A percentile compares a stretch with the other conserved stretches of the same genome.
phyloP scores from a whole-genome alignment of 1,139 yeast genomes.

The Geotrichum candidum region DNA sequence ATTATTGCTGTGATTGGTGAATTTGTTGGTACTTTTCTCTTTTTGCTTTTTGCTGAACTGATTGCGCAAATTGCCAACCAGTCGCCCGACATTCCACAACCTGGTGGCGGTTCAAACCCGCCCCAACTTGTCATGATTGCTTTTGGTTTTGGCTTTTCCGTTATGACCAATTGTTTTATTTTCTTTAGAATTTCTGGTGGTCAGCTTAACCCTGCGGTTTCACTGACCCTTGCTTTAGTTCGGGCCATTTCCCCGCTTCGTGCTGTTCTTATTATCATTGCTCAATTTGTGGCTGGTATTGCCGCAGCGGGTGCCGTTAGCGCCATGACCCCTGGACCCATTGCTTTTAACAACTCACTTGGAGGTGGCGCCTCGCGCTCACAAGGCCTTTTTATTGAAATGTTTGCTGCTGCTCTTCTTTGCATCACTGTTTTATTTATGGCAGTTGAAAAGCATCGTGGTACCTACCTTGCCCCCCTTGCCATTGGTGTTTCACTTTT shows the following conservation, averaged over 20 bases:
- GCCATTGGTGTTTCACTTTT: slow-evolving; percentile 79
- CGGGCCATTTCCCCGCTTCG: slow-evolving; percentile 71
- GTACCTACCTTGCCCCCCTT: slow-evolving; percentile 75
- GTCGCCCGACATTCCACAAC: slow-evolving; percentile 43
- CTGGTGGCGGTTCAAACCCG: slow-evolving; percentile 51
- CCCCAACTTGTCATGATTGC: slow-evolving; percentile 71
- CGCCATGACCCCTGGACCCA: slow-evolving; percentile 80
- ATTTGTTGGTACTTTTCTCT: slow-evolving; percentile 80
- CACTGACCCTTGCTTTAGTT: slow-evolving; percentile 62
- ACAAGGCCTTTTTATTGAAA: slow-evolving; percentile 77
- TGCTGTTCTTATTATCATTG: slow-evolving; percentile 55
- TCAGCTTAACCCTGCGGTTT: slow-evolving; percentile 85
- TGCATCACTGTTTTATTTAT: slow-evolving; percentile 73
- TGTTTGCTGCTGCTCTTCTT: slow-evolving; percentile 69
- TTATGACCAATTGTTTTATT: slow-evolving; percentile 67
- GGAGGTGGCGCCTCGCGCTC: slow-evolving; percentile 69
- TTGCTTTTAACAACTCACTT: slow-evolving; percentile 64
- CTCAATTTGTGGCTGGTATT: slow-evolving; percentile 82
- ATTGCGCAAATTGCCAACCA: slow-evolving; percentile 84
- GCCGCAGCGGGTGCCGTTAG: slow-evolving; percentile 89
- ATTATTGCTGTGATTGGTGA: slow-evolving; percentile 55
- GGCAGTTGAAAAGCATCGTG: slow-evolving; percentile 78
- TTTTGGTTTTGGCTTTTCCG: slow-evolving; percentile 82
- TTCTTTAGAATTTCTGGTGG: slow-evolving; percentile 84
- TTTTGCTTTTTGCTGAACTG: slow-evolving; percentile 73